Evolutionary conservation across 495 filamentous ascomycete species (phyloP).

Genomic region (Penicillium herquei): DNA sequence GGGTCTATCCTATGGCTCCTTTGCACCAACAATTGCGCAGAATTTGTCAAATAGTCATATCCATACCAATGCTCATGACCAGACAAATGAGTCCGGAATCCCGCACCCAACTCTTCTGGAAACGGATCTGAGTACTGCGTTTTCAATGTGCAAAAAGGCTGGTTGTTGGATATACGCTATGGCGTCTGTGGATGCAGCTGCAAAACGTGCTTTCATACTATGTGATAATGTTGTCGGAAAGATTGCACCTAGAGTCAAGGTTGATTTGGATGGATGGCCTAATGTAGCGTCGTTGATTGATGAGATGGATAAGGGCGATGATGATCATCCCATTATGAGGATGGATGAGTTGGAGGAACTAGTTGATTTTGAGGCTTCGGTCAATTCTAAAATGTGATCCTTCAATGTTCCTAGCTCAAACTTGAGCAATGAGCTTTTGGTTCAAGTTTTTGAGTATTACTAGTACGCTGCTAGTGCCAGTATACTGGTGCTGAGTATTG

Average conservation of each 20-base stretch:
- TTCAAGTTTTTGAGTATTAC: background rate
- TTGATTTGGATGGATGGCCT: slow-evolving; percentile 21
- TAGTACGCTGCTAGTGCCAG: background rate
- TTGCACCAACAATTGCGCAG: background rate
- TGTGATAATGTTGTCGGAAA: background rate
- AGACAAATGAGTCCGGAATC: background rate
- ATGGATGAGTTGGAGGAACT: slow-evolving; percentile 19
- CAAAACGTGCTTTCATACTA: background rate
- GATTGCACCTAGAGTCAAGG: background rate
- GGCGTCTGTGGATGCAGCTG: background rate
- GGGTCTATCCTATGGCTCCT: slow-evolving; percentile 40
- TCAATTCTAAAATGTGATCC: background rate
- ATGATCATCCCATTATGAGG: background rate
- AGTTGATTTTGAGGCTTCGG: slow-evolving; percentile 18
- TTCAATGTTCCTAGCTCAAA: no score
- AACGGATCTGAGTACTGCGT: background rate
- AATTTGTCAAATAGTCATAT: no score
- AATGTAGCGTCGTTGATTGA: slow-evolving; percentile 8
- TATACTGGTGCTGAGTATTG: no score
- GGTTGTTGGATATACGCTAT: background rate
- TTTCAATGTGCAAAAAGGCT: background rate
- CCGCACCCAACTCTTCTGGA: background rate
- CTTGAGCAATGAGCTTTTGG: no score
- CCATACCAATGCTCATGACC: no score
- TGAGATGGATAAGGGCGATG: slow-evolving; percentile 1